Percentiles rank a stretch among this genome's conserved stretches.
Evolutionary conservation across 192 early-diverging fungal genomes (phyloP).

Genomic region (Coemansia sp.): DNA sequence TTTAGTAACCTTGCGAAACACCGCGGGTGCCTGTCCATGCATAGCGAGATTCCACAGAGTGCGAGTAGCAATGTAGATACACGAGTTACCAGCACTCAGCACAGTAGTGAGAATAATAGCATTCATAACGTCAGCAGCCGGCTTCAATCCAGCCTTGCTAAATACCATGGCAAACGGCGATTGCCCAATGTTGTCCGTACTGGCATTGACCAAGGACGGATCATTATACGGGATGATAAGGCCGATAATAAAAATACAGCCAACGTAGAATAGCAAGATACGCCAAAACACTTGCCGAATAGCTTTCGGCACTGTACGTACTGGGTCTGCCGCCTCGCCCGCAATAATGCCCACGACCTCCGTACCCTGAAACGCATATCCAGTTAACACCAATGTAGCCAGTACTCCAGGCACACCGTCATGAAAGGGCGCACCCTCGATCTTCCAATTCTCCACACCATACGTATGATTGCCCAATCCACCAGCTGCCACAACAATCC

Average conservation of each 20-base stretch:
- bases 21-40: slow-evolving; percentile 72
- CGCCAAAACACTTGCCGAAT: slow-evolving; percentile 84
- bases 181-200: slow-evolving; percentile 56
- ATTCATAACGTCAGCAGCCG: slow-evolving; percentile 70
- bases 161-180: slow-evolving; percentile 78
- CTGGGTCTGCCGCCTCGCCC: slow-evolving; percentile 86
- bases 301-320: slow-evolving; percentile 69
- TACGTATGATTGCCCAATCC: slow-evolving; percentile 63
- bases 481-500: slow-evolving; percentile 69
- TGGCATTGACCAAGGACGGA: slow-evolving; percentile 56
- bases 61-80: slow-evolving; percentile 80
- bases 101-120: slow-evolving; percentile 70
- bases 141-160: slow-evolving; percentile 62
- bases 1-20: slow-evolving; percentile 66
- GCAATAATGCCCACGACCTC: slow-evolving; percentile 90
- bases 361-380: slow-evolving; percentile 85
- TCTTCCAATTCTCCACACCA: slow-evolving; percentile 70
- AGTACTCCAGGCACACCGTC: slow-evolving; percentile 66
- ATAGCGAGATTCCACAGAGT: slow-evolving; percentile 78
- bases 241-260: slow-evolving; percentile 78
- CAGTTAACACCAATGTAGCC: slow-evolving; percentile 72
- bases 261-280: slow-evolving; percentile 81
- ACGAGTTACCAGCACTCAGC: slow-evolving; percentile 79
- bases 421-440: slow-evolving; percentile 68
- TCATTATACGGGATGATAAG: slow-evolving; percentile 77